Conservation (phyloP, 2,329 filamentous ascomycete genomes). For the Trichoderma aggressivum region DNA sequence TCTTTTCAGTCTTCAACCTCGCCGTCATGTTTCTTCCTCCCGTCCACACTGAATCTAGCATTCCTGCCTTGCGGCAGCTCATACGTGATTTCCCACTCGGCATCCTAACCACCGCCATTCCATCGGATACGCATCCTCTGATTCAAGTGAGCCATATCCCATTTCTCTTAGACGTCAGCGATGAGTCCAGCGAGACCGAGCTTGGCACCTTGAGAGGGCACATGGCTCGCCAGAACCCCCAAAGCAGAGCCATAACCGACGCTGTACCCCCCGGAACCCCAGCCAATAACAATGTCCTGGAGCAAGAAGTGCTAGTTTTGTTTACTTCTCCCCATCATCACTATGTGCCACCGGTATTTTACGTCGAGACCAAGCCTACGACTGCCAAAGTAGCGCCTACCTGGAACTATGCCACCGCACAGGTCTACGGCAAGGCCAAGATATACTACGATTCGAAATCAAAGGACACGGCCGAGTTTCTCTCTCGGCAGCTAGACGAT, state of each 20-base stretch:
- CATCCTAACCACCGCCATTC: constrained; percentile 59
- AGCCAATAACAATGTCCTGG: background rate
- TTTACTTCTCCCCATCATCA: background rate
- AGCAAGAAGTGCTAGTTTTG: no score
- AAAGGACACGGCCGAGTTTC: background rate
- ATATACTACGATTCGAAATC: background rate
- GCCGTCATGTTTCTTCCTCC: constrained; percentile 54
- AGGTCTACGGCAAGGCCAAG: background rate
- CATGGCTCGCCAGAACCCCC: constrained; percentile 55
- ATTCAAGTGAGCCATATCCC: constrained; percentile 62
- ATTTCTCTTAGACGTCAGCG: constrained; percentile 51
- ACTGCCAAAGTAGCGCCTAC: background rate
- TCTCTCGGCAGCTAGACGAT: background rate
- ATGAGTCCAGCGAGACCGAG: constrained; percentile 38
- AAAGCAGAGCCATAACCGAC: background rate
- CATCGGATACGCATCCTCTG: constrained; percentile 44
- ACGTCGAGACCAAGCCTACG: background rate
- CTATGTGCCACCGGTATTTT: background rate
- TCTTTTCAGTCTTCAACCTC: background rate
- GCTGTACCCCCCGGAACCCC: background rate
- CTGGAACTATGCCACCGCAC: background rate
- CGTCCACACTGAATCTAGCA: constrained; percentile 48
- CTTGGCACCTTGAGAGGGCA: constrained; percentile 54
- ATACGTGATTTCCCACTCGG: constrained; percentile 62
- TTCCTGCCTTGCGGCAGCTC: constrained; percentile 42